These are phyloP conservation scores for Aspergillus glaucus DNA, from an alignment of 2,329 filamentous ascomycete genomes.

Conservation along the genomic window DNA sequence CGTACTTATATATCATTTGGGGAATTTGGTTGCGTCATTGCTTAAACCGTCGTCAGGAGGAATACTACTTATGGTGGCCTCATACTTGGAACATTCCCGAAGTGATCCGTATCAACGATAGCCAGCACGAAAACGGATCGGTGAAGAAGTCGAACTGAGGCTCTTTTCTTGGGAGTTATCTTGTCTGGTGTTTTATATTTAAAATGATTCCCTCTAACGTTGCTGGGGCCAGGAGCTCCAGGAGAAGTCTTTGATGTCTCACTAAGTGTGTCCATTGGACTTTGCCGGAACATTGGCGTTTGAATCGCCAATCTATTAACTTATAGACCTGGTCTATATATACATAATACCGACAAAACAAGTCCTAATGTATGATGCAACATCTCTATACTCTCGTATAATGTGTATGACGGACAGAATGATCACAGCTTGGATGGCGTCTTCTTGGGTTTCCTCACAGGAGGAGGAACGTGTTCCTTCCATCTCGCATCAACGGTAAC, in stretches of 20 bases:
- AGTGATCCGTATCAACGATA: conserved; percentile 35
- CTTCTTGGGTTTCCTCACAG: conserved; percentile 23
- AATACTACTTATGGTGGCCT: conserved; percentile 67
- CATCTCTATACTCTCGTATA: not conserved
- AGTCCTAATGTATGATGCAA: not conserved
- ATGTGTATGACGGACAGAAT: not conserved
- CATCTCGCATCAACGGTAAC: conserved; percentile 52
- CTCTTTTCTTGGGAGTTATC: not conserved
- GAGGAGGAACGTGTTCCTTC: conserved; percentile 34
- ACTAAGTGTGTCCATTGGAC: not conserved
- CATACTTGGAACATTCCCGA: conserved; percentile 53
- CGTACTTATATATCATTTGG: conserved; percentile 80
- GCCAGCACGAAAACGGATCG: conserved; percentile 15
- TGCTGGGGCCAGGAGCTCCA: not conserved
- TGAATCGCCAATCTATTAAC: not conserved
- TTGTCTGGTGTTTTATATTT: conserved; percentile 2
- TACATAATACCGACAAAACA: not conserved
- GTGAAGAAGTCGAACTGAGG: conserved; percentile 25
- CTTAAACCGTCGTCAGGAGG: conserved; percentile 64
- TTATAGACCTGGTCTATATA: not conserved
- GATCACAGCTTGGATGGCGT: conserved; percentile 21
- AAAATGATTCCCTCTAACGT: not conserved
- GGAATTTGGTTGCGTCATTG: conserved; percentile 75
- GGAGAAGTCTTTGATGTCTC: not conserved
- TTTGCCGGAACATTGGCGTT: not conserved